These are phyloP conservation scores for Effrenium voratum DNA, from an alignment of 73 alveolate genomes.

Conservation along the genomic window DNA sequence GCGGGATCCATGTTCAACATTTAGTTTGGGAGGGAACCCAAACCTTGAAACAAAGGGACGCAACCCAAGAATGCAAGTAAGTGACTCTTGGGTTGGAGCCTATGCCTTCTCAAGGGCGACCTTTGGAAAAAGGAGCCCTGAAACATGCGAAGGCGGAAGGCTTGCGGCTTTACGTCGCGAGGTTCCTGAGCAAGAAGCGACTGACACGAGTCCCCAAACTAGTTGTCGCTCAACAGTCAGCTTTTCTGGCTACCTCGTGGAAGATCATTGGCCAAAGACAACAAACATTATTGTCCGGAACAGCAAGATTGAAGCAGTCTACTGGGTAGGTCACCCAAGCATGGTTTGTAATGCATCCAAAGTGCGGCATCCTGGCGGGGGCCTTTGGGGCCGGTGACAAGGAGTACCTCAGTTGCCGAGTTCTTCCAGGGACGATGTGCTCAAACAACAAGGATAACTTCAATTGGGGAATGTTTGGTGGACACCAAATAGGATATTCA, in stretches of 20 bases:
- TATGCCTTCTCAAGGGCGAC: not conserved
- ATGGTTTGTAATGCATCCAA: not conserved
- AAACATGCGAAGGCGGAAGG: not conserved
- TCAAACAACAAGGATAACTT: not conserved
- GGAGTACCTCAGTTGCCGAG: slow-evolving; percentile 40
- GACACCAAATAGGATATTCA: not conserved
- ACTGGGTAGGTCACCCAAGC: no score
- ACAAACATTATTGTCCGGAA: not conserved
- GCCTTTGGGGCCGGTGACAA: slow-evolving; percentile 65
- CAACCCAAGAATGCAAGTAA: no score
- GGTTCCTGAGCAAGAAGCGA: no score
- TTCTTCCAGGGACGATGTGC: no score
- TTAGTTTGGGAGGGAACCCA: no score
- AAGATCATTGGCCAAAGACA: no score
- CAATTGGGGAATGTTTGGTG: not conserved
- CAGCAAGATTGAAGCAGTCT: not conserved
- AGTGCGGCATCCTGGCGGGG: slow-evolving; percentile 74
- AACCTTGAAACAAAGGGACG: no score
- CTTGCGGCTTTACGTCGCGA: no score
- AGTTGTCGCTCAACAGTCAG: no score
- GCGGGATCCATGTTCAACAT: no score
- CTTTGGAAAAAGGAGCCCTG: not conserved
- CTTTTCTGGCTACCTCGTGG: no score
- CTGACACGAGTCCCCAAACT: no score
- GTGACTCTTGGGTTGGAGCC: not conserved